Evolutionary conservation across 2,329 filamentous ascomycete species (phyloP).

Genomic region (Diaporthe humulicola): DNA sequence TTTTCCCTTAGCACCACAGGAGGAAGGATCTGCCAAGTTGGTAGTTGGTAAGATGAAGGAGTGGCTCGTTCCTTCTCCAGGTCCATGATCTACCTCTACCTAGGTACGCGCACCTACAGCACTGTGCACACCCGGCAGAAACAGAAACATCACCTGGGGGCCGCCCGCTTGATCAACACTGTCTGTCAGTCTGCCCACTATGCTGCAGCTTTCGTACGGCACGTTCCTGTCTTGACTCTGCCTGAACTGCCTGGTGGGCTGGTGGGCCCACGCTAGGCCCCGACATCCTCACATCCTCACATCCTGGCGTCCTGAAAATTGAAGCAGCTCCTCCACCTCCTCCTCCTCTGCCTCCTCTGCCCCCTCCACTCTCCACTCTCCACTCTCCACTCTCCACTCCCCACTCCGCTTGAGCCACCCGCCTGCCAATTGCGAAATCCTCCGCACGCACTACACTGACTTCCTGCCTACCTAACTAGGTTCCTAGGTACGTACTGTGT

Average conservation of each 20-base stretch:
- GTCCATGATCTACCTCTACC: slow-evolving; percentile 1
- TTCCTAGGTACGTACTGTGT: background rate
- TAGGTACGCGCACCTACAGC: no score
- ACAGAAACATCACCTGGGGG: background rate
- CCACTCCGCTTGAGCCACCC: slow-evolving; percentile 13
- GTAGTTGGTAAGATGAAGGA: slow-evolving; percentile 20
- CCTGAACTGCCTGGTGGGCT: background rate
- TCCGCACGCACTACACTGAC: no score
- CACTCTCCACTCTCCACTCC: background rate
- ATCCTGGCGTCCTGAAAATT: background rate
- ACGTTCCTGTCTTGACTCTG: slow-evolving; percentile 12
- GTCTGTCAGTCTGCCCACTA: background rate
- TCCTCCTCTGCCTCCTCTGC: background rate
- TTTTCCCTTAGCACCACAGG: slow-evolving; percentile 18
- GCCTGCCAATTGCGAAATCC: slow-evolving; percentile 21
- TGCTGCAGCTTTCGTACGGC: background rate
- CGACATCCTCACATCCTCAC: background rate
- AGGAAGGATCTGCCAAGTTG: slow-evolving; percentile 26
- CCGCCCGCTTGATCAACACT: slow-evolving; percentile 1
- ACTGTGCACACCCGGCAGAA: background rate
- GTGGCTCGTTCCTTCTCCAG: background rate
- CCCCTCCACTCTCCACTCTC: slow-evolving; percentile 1
- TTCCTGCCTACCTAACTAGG: no score
- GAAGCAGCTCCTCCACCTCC: background rate
- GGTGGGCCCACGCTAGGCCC: slow-evolving; percentile 3